Base-by-base conservation (phyloP, 2,329 filamentous ascomycete species). In the Huntiella savannae region DNA sequence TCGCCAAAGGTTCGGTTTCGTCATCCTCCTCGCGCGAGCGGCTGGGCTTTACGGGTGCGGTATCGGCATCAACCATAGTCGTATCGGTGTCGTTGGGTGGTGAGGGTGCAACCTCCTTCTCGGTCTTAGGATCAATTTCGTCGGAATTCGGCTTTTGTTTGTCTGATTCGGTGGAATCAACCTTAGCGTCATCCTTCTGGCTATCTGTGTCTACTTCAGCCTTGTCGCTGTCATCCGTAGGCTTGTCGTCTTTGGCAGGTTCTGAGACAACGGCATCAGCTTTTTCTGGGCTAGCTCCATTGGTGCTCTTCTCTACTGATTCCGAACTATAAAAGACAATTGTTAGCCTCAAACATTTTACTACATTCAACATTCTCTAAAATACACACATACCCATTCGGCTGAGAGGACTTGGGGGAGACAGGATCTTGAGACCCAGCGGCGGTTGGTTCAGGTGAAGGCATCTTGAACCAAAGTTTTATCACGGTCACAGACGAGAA, bases 21-120 rank as follows among this genome's bases (percentile, higher is more conserved):
- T 66, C 65, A 11, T 64, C 64, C 1, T 66, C 65, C 49, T 93
- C 85, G 11, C 87, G 78, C 53, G 79, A 80, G 8, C 84, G 77
- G 1, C 83, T 69, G 10, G 80, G 57, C 62, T 87, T 88, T 33
- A 64, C 62, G 1, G 65, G 63, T 3, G 55, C 38, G 22, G 61
- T 56, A 0, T 70, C 65, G 1, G 63, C 70, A 51, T 76, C 73
- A 45, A 44, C 53, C 19, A 56, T 54, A 7, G 53, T 51, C n/a
- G 51, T 49, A 15, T 53, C 49, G 1, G 53, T 19, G 7, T 28
- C 11, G 40, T 16, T 40, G 11, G 32, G 10, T 6, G 22, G 22
- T 28, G 22, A 28, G 8, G 22, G 22, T 3, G n/a, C 13, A 7
- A 36, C 15, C 34, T 50, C 36, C 16, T 35, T 22, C 1, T 37